Evolutionary conservation across 495 filamentous ascomycete genomes (phyloP).

Genomic region (Aspergillus carlsbadensis): DNA sequence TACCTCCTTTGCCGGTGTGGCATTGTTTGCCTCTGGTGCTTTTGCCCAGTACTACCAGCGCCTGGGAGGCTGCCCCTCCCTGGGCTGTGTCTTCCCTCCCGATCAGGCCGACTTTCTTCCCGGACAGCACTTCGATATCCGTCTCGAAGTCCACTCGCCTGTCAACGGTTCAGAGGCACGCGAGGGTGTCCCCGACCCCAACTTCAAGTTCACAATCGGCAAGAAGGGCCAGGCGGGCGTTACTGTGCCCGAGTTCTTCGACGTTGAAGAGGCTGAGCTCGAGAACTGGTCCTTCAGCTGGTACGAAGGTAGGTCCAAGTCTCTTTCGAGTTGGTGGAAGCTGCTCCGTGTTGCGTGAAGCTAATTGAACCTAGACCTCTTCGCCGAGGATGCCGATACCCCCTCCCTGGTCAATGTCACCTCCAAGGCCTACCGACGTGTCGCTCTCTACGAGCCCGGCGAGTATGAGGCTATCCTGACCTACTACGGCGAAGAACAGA

Average conservation of each 20-base stretch:
- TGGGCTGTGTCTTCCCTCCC: slow-evolving; percentile 75
- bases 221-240: slow-evolving; percentile 52
- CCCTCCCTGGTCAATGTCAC: slow-evolving; percentile 70
- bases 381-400: slow-evolving; percentile 61
- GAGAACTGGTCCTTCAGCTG: slow-evolving; percentile 72
- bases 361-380: slow-evolving; percentile 53
- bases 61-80: slow-evolving; percentile 64
- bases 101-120: slow-evolving; percentile 73
- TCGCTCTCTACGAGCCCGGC: slow-evolving; percentile 67
- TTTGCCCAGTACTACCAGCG: slow-evolving; percentile 67
- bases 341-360: not conserved
- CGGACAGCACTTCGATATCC: slow-evolving; percentile 73
- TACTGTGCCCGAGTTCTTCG: slow-evolving; percentile 58
- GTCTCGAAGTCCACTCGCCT: slow-evolving; percentile 73
- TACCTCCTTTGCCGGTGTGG: slow-evolving; percentile 19
- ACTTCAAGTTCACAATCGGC: slow-evolving; percentile 66
- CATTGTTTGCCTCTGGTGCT: slow-evolving; percentile 21
- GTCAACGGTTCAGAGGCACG: slow-evolving; percentile 71
- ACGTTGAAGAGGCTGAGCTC: slow-evolving; percentile 55
- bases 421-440: slow-evolving; percentile 63
- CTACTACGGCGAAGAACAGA: slow-evolving; percentile 64
- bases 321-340: not conserved
- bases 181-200: slow-evolving; percentile 59
- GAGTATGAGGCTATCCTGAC: slow-evolving; percentile 68
- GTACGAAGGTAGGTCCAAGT: slow-evolving; percentile 54